These are phyloP conservation scores for Carex cristatella DNA, from an alignment of 176 grass and related monocot genomes.

Conservation along the genomic window DNA sequence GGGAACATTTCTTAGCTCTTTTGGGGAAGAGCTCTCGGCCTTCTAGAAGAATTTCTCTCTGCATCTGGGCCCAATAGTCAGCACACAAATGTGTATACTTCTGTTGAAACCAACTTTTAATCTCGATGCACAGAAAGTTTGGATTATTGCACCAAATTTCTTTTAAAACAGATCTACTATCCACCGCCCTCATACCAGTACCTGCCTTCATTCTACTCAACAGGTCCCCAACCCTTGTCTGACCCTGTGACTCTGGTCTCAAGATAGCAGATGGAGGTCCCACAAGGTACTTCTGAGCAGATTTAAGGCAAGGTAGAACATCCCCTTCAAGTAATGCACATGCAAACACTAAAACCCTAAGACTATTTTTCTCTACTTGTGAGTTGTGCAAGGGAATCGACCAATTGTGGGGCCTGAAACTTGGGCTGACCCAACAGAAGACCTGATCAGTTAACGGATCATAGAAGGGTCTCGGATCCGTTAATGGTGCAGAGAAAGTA, in stretches of 20 bases:
- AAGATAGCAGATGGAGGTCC: slow-evolving; percentile 51
- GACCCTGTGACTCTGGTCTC: slow-evolving; percentile 28
- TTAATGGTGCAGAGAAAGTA: slow-evolving; percentile 76
- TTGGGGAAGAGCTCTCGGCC: slow-evolving; percentile 37
- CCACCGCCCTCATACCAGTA: slow-evolving; percentile 4
- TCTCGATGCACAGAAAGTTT: slow-evolving; percentile 29
- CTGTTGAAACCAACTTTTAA: slow-evolving; percentile 40
- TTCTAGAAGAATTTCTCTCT: slow-evolving; percentile 33
- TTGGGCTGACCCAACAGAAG: slow-evolving; percentile 69
- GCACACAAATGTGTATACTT: slow-evolving; percentile 20
- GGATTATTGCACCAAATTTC: slow-evolving; percentile 33
- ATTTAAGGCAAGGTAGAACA: slow-evolving; percentile 71
- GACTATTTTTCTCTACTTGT: slow-evolving; percentile 49
- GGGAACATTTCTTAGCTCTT: slow-evolving; percentile 29
- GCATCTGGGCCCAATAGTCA: slow-evolving; percentile 33
- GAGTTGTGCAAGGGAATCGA: slow-evolving; percentile 54
- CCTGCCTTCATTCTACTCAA: slow-evolving; percentile 32
- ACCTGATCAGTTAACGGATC: slow-evolving; percentile 59
- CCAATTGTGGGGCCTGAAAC: slow-evolving; percentile 82
- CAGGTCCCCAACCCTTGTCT: slow-evolving; percentile 50
- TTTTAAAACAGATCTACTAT: slow-evolving; percentile 31
- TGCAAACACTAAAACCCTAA: slow-evolving; percentile 59
- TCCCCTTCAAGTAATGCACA: slow-evolving; percentile 80
- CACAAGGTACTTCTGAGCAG: slow-evolving; percentile 47
- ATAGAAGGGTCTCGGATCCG: slow-evolving; percentile 74